Base-by-base conservation (phyloP, 164 flowering plant genomes). In the Warburgia ugandensis region DNA sequence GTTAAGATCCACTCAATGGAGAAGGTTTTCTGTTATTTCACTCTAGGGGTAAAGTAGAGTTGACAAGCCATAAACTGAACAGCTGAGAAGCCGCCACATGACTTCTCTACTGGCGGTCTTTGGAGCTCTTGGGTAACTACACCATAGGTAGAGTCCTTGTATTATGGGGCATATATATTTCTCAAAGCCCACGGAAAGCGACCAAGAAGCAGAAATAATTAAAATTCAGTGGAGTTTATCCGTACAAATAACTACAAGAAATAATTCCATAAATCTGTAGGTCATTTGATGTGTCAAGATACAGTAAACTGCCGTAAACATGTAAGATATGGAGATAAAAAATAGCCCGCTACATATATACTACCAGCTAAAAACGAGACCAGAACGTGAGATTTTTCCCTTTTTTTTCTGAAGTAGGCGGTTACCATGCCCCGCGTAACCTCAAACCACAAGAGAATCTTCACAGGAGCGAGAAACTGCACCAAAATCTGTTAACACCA, bases 341-440 rank as follows among this genome's bases (percentile, higher is more conserved):
- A 68, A 65, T 70, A 68, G 54, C 29, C 72, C 52, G 7, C 40
- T 56, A 56, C 55, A 59, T 53, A 59, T 58, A 55, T 48, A 44
- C 60, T 29, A 51, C 26, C 50, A 28, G 19, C 7, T 29, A 13
- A 14, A 47, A 16, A 7, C 17, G 5, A 47, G 32, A 29, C 20
- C 36, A 46, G 2, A n/a, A 25, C 14, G 46, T 20, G 28, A 43
- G 27, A 20, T 38, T n/a, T 38, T n/a, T 19, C 17, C 49, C 38
- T 53, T 52, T 26, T 17, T 33, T 11, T 14, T 29, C 16, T 28
- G n/a, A n/a, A n/a, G n/a, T n/a, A n/a, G n/a, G n/a, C n/a, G n/a
- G n/a, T n/a, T n/a, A n/a, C 19, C 45, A 16, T 28, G 22, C 37
- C 30, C 5, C 33, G 19, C n/a, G 5, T n/a, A 39, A 26, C 26